These are phyloP conservation scores for Cicer judaicum DNA, from an alignment of 306 rosid species.

Conservation along the genomic window DNA sequence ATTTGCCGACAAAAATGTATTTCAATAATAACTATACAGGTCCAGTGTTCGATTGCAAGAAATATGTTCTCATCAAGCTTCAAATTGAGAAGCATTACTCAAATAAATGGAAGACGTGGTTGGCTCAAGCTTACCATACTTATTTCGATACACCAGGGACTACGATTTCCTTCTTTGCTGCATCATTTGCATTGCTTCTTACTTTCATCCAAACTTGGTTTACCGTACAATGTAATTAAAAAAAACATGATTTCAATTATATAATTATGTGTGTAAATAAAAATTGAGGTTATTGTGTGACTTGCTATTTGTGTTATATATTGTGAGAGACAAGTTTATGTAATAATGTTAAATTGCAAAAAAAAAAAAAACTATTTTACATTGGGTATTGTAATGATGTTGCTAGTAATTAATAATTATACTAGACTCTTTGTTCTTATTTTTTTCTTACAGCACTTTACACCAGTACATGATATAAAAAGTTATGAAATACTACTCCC, in stretches of 20 bases:
- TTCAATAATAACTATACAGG: accelerated
- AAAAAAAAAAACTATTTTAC: too few relatives aligned
- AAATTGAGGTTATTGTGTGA: too few relatives aligned
- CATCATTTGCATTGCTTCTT: not conserved
- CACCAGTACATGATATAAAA: too few relatives aligned
- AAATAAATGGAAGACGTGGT: constrained; percentile 28
- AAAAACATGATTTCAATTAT: not conserved
- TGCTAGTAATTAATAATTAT: too few relatives aligned
- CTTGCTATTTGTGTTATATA: too few relatives aligned
- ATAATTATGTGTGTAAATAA: too few relatives aligned
- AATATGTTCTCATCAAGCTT: not conserved
- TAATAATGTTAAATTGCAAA: too few relatives aligned
- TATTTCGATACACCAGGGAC: constrained; percentile 13
- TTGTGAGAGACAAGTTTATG: too few relatives aligned
- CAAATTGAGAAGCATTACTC: constrained; percentile 6
- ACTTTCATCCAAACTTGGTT: constrained; percentile 17
- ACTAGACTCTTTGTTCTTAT: too few relatives aligned
- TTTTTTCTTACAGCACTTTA: too few relatives aligned
- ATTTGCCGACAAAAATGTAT: constrained; percentile 8
- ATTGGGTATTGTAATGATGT: too few relatives aligned
- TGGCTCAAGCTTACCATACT: constrained; percentile 27
- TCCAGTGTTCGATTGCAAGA: not conserved
- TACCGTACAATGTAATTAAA: not conserved
- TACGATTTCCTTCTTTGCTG: constrained; percentile 1
- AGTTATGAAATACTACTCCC: too few relatives aligned